These are phyloP conservation scores for Hericium alpestre DNA, from an alignment of 768 basidiomycete genomes.

Conservation along the genomic window DNA sequence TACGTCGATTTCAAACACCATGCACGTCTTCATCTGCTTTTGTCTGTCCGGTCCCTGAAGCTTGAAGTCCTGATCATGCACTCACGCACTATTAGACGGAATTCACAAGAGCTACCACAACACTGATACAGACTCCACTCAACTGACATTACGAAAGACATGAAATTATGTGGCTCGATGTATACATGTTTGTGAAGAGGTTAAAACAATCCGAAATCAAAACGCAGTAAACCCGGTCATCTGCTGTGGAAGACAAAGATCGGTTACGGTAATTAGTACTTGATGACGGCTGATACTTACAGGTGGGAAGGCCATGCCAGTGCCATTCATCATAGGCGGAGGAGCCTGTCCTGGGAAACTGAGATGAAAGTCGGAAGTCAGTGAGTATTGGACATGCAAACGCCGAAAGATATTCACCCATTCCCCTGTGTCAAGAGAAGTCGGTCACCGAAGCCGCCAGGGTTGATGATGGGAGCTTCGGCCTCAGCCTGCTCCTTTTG, in stretches of 20 bases:
- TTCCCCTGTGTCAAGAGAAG: conserved; percentile 70
- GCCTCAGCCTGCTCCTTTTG: conserved; percentile 87
- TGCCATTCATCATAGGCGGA: conserved; percentile 48
- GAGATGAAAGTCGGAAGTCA: conserved; percentile 7
- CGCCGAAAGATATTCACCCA: conserved; percentile 25
- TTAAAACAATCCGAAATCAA: neutral
- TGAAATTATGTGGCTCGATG: neutral
- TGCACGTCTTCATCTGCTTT: too few species aligned
- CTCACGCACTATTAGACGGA: neutral
- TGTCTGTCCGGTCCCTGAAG: too few species aligned
- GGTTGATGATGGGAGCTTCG: conserved; percentile 81
- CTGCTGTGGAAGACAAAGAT: conserved; percentile 3
- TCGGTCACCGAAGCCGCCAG: conserved; percentile 51
- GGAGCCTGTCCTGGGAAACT: conserved; percentile 61
- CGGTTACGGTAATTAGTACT: neutral
- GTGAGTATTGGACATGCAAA: neutral
- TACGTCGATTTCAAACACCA: too few species aligned
- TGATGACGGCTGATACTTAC: conserved; percentile 30
- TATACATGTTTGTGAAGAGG: neutral
- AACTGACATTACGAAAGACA: neutral
- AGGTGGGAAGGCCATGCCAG: conserved; percentile 46
- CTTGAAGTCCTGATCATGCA: neutral
- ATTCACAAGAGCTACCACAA: neutral
- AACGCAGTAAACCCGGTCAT: conserved; percentile 15
- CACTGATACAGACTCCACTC: neutral